Percentiles rank a stretch among this genome's conserved stretches.
Evolutionary conservation across 2,329 filamentous ascomycete genomes (phyloP).

Genomic region (Epichloe aotearoae): DNA sequence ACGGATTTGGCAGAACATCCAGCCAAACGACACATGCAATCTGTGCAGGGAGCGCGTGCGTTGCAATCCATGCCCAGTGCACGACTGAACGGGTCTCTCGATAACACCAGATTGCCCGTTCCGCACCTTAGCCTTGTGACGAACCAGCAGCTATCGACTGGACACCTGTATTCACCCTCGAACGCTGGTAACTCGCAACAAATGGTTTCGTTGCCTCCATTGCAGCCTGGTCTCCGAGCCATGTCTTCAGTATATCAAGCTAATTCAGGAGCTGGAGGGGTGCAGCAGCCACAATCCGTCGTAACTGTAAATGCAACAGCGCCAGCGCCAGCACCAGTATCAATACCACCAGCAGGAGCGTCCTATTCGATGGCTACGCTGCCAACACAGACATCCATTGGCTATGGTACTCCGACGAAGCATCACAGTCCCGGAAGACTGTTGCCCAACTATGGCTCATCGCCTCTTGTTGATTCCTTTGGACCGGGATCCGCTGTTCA

Average conservation of each 20-base stretch:
- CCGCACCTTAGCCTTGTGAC: slow-evolving; percentile 59
- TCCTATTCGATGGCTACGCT: slow-evolving; percentile 12
- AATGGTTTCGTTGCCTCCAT: slow-evolving; percentile 45
- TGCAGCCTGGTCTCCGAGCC: slow-evolving; percentile 49
- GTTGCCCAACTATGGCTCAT: slow-evolving; percentile 39
- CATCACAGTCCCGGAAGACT: slow-evolving; percentile 37
- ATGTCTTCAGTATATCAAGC: slow-evolving; percentile 67
- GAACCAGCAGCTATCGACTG: slow-evolving; percentile 22
- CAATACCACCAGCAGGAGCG: slow-evolving; percentile 5
- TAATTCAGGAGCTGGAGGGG: slow-evolving; percentile 23
- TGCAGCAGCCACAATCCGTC: slow-evolving; percentile 24
- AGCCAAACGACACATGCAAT: slow-evolving; percentile 33
- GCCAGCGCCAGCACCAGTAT: slow-evolving; percentile 8
- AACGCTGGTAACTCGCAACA: slow-evolving; percentile 17
- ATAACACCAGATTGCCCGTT: slow-evolving; percentile 43
- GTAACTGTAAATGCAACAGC: slow-evolving; percentile 13
- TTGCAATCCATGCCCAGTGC: slow-evolving; percentile 6
- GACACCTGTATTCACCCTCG: slow-evolving; percentile 28
- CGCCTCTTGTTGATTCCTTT: slow-evolving; percentile 53
- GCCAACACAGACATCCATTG: slow-evolving; percentile 18
- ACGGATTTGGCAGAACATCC: slow-evolving; percentile 39
- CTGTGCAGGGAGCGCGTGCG: slow-evolving; percentile 8
- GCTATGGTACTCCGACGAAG: slow-evolving; percentile 39
- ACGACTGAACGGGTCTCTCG: slow-evolving; percentile 11
- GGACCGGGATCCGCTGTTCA: slow-evolving; percentile 37